phyloP scores from a whole-genome alignment of 108 stramenopile genomes.

The Mayamaea pseudoterrestris region DNA sequence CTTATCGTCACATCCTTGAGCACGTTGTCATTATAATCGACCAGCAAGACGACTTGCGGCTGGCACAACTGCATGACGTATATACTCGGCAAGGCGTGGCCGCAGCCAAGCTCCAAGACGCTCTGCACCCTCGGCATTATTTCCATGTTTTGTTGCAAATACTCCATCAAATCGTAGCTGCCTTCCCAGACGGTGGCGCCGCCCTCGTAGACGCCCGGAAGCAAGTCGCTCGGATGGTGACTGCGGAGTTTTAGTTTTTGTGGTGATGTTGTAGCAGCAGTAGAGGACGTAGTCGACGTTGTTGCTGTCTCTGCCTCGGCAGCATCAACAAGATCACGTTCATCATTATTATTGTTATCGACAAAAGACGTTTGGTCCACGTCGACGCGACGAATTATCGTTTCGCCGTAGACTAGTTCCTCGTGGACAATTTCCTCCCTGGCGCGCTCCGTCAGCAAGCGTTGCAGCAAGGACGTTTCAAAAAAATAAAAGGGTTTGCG shows the following conservation, averaged over 20 bases:
- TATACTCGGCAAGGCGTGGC: slow-evolving; percentile 62
- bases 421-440: not conserved
- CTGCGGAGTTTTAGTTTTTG: too few species aligned
- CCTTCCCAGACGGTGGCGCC: slow-evolving; percentile 81
- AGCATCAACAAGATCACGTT: too few species aligned
- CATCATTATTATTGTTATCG: too few species aligned
- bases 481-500: too few species aligned
- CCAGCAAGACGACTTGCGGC: slow-evolving; percentile 15
- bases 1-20: slow-evolving; percentile 42
- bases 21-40: slow-evolving; percentile 54
- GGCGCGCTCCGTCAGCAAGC: not conserved
- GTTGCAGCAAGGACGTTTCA: not conserved
- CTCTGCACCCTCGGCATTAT: slow-evolving; percentile 9
- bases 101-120: slow-evolving; percentile 65
- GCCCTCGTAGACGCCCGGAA: slow-evolving; percentile 77
- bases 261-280: too few species aligned
- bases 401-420: not conserved
- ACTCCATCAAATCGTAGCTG: slow-evolving; percentile 60
- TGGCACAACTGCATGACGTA: slow-evolving; percentile 32
- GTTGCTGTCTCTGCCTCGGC: too few species aligned
- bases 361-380: too few species aligned
- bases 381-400: too few species aligned
- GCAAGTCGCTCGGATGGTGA: slow-evolving; percentile 33
- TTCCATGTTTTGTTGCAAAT: slow-evolving; percentile 13
- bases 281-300: too few species aligned